Conservation (phyloP, 257 asterid species). For the Plectranthus barbatus region DNA sequence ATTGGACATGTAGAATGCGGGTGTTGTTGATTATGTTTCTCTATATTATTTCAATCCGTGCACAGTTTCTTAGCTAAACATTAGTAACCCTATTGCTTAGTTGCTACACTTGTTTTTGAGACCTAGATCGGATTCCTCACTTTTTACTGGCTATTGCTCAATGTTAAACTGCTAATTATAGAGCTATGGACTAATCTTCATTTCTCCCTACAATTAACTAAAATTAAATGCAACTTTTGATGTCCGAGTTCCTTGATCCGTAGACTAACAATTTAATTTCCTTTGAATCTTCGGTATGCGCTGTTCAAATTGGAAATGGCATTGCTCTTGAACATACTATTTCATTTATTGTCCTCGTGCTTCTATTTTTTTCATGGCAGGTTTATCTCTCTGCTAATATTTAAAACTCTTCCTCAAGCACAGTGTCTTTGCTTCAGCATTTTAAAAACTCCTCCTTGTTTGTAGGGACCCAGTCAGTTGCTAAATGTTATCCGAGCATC, state of each 20-base stretch:
- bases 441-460: background rate
- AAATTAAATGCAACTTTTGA: background rate
- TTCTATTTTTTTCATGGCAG: background rate
- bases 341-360: background rate
- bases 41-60: no score
- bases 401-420: background rate
- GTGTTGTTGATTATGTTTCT: no score
- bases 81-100: background rate
- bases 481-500: conserved; percentile 56
- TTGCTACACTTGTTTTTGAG: background rate
- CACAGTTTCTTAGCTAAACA: no score
- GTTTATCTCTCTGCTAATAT: conserved; percentile 7
- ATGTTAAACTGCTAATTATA: background rate
- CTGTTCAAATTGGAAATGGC: no score
- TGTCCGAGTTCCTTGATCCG: background rate
- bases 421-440: conserved; percentile 2
- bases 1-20: no score
- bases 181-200: background rate
- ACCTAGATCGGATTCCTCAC: background rate
- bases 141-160: background rate
- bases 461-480: conserved; percentile 44
- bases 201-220: background rate
- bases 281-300: no score
- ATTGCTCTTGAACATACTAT: background rate
- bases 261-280: no score